Percentiles rank a stretch among this genome's conserved stretches.
Evolutionary conservation across 2,329 filamentous ascomycete genomes (phyloP).

Genomic region (Thermoascus crustaceus): DNA sequence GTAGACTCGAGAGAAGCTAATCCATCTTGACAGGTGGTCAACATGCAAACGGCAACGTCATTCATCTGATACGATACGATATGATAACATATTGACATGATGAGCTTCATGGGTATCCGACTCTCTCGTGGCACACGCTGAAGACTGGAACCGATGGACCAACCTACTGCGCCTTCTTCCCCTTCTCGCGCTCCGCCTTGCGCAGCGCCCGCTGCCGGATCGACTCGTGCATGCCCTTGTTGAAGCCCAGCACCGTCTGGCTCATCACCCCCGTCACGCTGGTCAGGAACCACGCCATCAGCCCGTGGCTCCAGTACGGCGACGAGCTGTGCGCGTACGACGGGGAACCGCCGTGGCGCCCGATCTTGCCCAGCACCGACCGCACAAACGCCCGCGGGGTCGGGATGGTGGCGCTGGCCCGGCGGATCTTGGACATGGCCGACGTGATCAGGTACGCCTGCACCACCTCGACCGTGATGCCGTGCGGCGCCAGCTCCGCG

Average conservation of each 20-base stretch:
- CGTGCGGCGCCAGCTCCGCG: conserved; percentile 69
- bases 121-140: no score
- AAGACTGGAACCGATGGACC: no score
- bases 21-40: no score
- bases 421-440: conserved; percentile 93
- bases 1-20: no score
- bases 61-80: no score
- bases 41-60: no score
- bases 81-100: no score
- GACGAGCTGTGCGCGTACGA: conserved; percentile 75
- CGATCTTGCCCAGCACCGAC: conserved; percentile 70
- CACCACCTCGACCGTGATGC: conserved; percentile 83
- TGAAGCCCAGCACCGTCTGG: conserved; percentile 50
- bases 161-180: conserved; percentile 33
- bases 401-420: conserved; percentile 67
- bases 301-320: conserved; percentile 84
- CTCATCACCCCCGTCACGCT: conserved; percentile 53
- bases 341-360: conserved; percentile 67
- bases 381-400: conserved; percentile 75
- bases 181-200: conserved; percentile 76
- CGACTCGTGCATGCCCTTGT: conserved; percentile 66
- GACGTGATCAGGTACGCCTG: conserved; percentile 90
- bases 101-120: no score
- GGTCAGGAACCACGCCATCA: conserved; percentile 75
- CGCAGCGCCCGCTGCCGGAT: conserved; percentile 75